Evolutionary conservation across 495 filamentous ascomycete genomes (phyloP), one percentile per base, ranked within the genome.

Genomic region (Aspergillus indologenus): DNA sequence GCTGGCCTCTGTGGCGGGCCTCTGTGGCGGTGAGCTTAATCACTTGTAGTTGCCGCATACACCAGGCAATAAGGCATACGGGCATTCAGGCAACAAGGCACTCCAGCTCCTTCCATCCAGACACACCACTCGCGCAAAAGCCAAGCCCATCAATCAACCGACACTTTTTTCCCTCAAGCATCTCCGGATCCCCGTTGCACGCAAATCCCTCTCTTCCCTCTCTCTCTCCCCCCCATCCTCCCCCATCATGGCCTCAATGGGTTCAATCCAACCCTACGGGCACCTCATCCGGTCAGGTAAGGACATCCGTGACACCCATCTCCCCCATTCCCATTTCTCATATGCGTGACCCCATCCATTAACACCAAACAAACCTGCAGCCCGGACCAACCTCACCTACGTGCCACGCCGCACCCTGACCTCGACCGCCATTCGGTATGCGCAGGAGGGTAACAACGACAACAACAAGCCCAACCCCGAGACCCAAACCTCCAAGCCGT

Each of bases 201-300:
- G 34, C 48, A 51, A 50, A 2, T 15, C 42, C 24, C 4, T 55
- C 53, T 34, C 24, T 9, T 29, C 26, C 22, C 18, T 34, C 21
- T 29, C 49, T 22, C 5, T 29, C n/a, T 19, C 21, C 23, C 23
- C 49, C 9, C 22, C 45, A 47, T 45, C 44, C 56, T 61, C 55
- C 57, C 52, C 59, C 64, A 45, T 58, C 57, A 75, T 73, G 73
- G 72, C 74, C 66, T 71, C 73, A 67, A 74, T 76, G 71, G 71
- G 64, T 60, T 59, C 68, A 56, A 54, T 75, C 26, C 65, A 68
- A 59, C 68, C 65, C 21, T 76, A 73, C 57, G 74, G 76, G 63
- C 75, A 72, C 61, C 61, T 79, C 58, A 61, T 75, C 62, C 74
- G 74, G 59, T 65, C 73, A 59, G 70, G 76, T 79, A 62, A 59